Evolutionary conservation across 208 protist species (phyloP).

Genomic region (Crithidia fasciculata): DNA sequence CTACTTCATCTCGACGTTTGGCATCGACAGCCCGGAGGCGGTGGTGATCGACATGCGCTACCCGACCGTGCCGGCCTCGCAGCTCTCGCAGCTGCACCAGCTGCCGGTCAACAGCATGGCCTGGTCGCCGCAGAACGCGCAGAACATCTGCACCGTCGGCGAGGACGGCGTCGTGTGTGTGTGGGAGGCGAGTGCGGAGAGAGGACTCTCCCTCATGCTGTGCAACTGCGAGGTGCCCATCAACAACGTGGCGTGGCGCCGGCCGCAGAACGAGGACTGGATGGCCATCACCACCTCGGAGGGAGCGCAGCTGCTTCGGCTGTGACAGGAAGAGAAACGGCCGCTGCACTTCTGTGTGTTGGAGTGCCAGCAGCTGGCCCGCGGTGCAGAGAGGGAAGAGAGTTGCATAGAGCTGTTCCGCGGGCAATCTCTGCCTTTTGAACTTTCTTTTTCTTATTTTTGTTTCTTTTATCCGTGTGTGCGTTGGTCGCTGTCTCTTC

Average conservation of each 20-base stretch:
- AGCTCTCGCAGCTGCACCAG: constrained; percentile 84
- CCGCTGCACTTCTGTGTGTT: not conserved
- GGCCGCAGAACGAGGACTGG: constrained; percentile 76
- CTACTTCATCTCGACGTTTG: constrained; percentile 97
- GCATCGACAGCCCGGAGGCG: constrained; percentile 93
- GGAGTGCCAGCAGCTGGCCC: too few species aligned
- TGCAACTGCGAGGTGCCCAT: constrained; percentile 73
- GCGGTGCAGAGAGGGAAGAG: too few species aligned
- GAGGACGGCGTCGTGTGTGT: constrained; percentile 97
- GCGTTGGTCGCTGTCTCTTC: too few species aligned
- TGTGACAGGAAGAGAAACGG: constrained; percentile 33
- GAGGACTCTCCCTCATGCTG: constrained; percentile 56
- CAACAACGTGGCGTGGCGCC: constrained; percentile 87
- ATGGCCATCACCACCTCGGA: constrained; percentile 85
- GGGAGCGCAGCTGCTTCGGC: constrained; percentile 67
- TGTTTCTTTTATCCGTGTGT: too few species aligned
- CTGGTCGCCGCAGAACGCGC: constrained; percentile 95
- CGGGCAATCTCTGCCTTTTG: not conserved
- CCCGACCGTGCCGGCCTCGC: constrained; percentile 85
- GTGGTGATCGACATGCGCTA: constrained; percentile 97
- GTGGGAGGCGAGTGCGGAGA: constrained; percentile 93
- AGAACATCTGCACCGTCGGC: constrained; percentile 95
- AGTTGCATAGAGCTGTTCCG: too few species aligned
- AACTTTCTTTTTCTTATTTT: constrained; percentile 6
- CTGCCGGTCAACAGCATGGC: constrained; percentile 95